Evolutionary conservation across 1,284 basidiomycete genomes (phyloP), one percentile per base, ranked within the genome.

Genomic region (Cutaneotrichosporon cavernicola): DNA sequence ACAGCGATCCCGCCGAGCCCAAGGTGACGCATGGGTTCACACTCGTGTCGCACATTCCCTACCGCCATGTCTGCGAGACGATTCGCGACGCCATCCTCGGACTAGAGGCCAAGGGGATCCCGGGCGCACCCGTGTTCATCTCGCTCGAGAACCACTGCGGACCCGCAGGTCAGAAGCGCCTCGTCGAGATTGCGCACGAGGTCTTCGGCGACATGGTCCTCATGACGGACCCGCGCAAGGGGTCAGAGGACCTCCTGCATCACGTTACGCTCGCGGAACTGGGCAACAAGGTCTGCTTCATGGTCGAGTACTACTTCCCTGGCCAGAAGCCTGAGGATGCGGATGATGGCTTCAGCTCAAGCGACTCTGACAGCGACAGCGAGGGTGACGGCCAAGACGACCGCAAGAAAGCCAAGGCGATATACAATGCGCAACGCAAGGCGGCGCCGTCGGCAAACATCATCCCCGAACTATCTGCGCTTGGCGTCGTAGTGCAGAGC

Each of bases 11-110:
- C 9, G 43, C 50, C 30, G 66, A 68, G 60, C 66, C 66, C 7
- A 68, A 68, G 62, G 66, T 68, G 30, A 68, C 66, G 8, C 66
- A 68, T 43, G 66, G 66, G n/a, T 68, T 51, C 50, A 68, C 66
- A 1, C 66, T 68, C 49, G 64, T 65, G 6, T 65, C 64, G 21
- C 36, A 65, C 66, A 62, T 65, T 9, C 50, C 66, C 6, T 68
- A 65, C 62, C 59, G 66, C 4, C 14, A 36, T 4, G 62, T 68
- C 32, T 68, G 66, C 51, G 66, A 68, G 62, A 62, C 62, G 14
- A 61, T 68, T 40, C 66, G 66, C 21, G 62, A 63, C 31, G 49
- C 56, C 9, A 31, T 61, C 43, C 61, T 63, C 16, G 36, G 34
- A 10, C 59, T 61, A 47, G 26, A 36, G 21, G 52, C 32, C 7